phyloP scores from a whole-genome alignment of 306 rosid species.

The barrel medic (Medicago truncatula) region MtrunA17r5.0-ANR NC_053043.1:10875501-10876000 shows the following conservation, averaged over 20 bases:
- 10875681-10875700: constrained; percentile 21
- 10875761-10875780: constrained; percentile 14
- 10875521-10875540: constrained; percentile 83
- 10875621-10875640: constrained; percentile 12
- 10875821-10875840: not conserved
- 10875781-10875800: constrained; percentile 3
- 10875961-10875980: constrained; percentile 15
- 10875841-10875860: constrained; percentile 9
- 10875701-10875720: constrained; percentile 4
- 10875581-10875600: constrained; percentile 75
- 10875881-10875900: constrained; percentile 10
- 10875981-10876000: constrained; percentile 34
- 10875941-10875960: not conserved
- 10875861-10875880: constrained; percentile 17
- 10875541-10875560: constrained; percentile 82
- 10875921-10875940: constrained; percentile 10
- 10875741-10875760: constrained; percentile 15
- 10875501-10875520: constrained; percentile 90
- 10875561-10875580: constrained; percentile 85
- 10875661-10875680: constrained; percentile 15
- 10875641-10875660: not conserved
- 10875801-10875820: not conserved
- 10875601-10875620: constrained; percentile 54
- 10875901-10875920: not conserved
- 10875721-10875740: not conserved